phyloP scores from a whole-genome alignment of 2,329 filamentous ascomycete species.

The Penicillium psychrosexuale region DNA sequence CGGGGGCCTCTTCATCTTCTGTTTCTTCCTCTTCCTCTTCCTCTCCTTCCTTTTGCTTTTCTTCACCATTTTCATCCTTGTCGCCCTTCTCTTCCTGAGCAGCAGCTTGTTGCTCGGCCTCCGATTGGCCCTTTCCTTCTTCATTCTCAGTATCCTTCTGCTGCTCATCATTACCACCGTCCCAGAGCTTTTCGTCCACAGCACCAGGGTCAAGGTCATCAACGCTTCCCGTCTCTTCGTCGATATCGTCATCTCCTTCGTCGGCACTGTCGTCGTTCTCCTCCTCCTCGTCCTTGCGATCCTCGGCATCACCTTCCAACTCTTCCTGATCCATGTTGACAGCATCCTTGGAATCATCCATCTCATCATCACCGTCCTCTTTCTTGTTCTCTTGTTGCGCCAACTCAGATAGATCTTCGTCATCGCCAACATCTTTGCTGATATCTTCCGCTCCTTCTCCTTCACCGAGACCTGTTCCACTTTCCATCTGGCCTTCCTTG shows the following conservation, averaged over 20 bases:
- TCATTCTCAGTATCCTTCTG: slow-evolving; percentile 73
- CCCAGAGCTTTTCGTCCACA: slow-evolving; percentile 99
- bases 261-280: slow-evolving; percentile 62
- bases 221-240: slow-evolving; percentile 86
- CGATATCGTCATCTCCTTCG: slow-evolving; percentile 67
- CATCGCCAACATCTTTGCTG: slow-evolving; percentile 90
- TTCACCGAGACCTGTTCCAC: slow-evolving; percentile 88
- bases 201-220: slow-evolving; percentile 85
- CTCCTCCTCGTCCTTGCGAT: slow-evolving; percentile 49
- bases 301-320: slow-evolving; percentile 78
- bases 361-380: slow-evolving; percentile 44
- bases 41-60: slow-evolving; percentile 54
- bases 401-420: slow-evolving; percentile 88
- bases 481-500: slow-evolving; percentile 76
- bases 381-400: slow-evolving; percentile 76
- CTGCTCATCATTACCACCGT: slow-evolving; percentile 70
- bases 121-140: slow-evolving; percentile 50
- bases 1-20: slow-evolving; percentile 51
- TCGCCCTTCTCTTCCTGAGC: slow-evolving; percentile 54
- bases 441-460: slow-evolving; percentile 96
- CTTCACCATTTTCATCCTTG: slow-evolving; percentile 38
- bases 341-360: slow-evolving; percentile 47
- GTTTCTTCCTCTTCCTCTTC: slow-evolving; percentile 56
- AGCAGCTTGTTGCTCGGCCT: slow-evolving; percentile 57
- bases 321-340: slow-evolving; percentile 73